Percentiles rank a stretch among this genome's conserved stretches.
Conservation (phyloP, 257 asterid species). For the Parsonsia alboflavescens region DNA sequence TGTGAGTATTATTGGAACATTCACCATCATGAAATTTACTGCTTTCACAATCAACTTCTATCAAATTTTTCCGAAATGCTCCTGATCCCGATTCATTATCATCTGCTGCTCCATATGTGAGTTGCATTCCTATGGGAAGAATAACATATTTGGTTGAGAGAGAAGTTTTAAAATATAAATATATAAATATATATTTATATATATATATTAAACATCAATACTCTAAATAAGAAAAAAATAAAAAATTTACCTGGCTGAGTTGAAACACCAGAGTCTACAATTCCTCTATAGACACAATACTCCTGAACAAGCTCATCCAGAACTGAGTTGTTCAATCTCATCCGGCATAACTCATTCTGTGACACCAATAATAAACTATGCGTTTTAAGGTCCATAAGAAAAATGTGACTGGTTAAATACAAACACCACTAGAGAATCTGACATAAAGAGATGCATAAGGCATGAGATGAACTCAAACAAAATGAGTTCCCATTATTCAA, state of each 20-base stretch:
- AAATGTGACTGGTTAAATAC: background rate
- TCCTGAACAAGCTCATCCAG: constrained; percentile 93
- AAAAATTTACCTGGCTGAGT: constrained; percentile 38
- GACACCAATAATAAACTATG: constrained; percentile 22
- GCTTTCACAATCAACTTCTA: constrained; percentile 25
- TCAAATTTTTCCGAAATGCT: constrained; percentile 39
- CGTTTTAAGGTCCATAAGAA: background rate
- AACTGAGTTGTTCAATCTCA: constrained; percentile 58
- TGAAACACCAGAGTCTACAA: constrained; percentile 47
- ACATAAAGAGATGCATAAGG: background rate
- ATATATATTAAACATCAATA: constrained; percentile 1
- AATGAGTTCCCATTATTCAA: background rate
- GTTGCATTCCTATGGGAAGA: constrained; percentile 37
- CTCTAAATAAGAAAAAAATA: background rate
- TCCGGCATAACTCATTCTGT: constrained; percentile 95
- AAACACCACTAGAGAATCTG: background rate
- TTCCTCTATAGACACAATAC: constrained; percentile 90
- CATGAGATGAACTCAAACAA: background rate
- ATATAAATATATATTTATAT: too few species aligned
- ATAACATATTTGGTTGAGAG: background rate
- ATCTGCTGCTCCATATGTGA: constrained; percentile 26
- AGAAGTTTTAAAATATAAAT: background rate
- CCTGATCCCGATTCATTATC: constrained; percentile 41
- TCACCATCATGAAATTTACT: constrained; percentile 44
- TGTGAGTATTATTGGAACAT: constrained; percentile 33